Evolutionary conservation across 208 protist species (phyloP), one percentile per base, ranked within the genome.

Genomic region (Crithidia brevicula): DNA sequence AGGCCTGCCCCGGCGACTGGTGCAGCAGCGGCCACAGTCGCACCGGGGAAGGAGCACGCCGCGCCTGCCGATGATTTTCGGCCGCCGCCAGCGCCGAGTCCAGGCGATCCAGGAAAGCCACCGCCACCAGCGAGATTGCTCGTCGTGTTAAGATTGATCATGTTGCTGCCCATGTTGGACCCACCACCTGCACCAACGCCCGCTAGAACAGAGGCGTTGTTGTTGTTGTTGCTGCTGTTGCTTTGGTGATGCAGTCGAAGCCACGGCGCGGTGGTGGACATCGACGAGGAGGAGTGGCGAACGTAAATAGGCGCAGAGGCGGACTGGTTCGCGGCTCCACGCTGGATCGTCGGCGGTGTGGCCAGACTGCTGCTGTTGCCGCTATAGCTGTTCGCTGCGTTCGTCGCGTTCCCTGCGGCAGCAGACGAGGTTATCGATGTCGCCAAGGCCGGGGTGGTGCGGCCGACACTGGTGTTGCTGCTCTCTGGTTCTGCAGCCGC

Each of bases 191-290:
- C n/a, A n/a, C n/a, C n/a, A n/a, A n/a, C n/a, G n/a, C 9, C 34
- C 36, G 36, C 50, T 15, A 36, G 33, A 30, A 16, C 50, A 3
- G 13, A 15, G 28, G 13, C 22, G 50, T 25, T 16, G 50, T 18
- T 56, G 50, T 18, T 38, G 50, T 8, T 28, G 50, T 22, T 54
- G 28, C 23, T 36, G 50, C 28, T 56, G 50, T 28, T 36, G 50
- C 28, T n/a, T n/a, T n/a, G n/a, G n/a, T 20, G 13, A 56, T 60
- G 54, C 38, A 60, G 23, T 2, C 54, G 54, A 34, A 60, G 54
- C 54, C 54, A 60, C 54, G 54, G 54, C n/a, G 52, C 30, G 5
- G 54, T 11, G 23, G 22, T 38, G 11, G 54, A 60, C 36, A n/a
- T 30, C 9, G 33, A 47, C 2, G 54, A 4, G 0, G 38, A 18